A percentile compares a stretch with the other conserved stretches of the same genome.
Conservation (phyloP, 805 yeast species). For the Candida insectalens region DNA sequence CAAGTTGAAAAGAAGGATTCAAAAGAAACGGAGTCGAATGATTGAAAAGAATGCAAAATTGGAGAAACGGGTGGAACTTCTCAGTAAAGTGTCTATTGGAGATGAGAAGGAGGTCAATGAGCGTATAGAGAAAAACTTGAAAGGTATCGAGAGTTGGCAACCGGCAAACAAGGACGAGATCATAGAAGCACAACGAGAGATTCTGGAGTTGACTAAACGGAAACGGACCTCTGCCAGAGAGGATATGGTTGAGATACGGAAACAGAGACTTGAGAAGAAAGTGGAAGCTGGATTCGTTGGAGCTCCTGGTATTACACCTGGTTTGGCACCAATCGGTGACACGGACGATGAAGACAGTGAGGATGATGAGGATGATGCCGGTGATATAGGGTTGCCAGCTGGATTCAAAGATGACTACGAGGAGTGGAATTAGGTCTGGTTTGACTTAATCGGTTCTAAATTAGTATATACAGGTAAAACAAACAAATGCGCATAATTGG, state of each 20-base stretch:
- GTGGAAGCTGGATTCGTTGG: conserved; percentile 34
- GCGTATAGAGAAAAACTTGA: conserved; percentile 31
- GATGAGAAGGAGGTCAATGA: conserved; percentile 25
- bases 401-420: conserved; percentile 22
- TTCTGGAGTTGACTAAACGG: conserved; percentile 30
- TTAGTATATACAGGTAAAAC: no score
- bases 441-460: no score
- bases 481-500: no score
- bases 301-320: conserved; percentile 69
- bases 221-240: conserved; percentile 14
- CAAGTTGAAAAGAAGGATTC: conserved; percentile 12
- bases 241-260: no score
- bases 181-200: conserved; percentile 30
- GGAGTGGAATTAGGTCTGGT: conserved; percentile 12
- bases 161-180: conserved; percentile 28
- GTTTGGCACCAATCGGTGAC: conserved; percentile 73
- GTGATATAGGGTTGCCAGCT: background rate
- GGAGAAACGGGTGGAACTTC: conserved; percentile 11
- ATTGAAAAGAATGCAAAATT: conserved; percentile 8
- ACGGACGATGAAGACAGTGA: conserved; percentile 36
- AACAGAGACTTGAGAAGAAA: conserved; percentile 25
- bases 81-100: conserved; percentile 15
- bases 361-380: conserved; percentile 11
- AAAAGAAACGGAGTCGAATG: conserved; percentile 9
- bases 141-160: conserved; percentile 25